These are phyloP conservation scores for Neckera pumila DNA, from an alignment of 225 moss, liverwort and hornwort genomes.

Conservation along the genomic window DNA sequence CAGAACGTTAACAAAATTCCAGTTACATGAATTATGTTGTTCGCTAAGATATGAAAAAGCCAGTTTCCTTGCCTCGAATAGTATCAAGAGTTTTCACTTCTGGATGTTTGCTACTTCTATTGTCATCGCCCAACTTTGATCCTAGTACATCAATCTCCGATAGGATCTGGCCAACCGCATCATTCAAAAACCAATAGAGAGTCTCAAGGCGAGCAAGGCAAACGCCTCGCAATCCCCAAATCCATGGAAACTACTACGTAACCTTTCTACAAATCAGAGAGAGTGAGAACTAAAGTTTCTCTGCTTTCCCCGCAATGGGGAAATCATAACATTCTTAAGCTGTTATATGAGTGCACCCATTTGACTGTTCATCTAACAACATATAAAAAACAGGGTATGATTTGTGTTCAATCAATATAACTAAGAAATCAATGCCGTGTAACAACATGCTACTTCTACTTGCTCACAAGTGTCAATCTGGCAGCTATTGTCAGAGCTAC, in stretches of 20 bases:
- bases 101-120: not conserved
- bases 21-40: not conserved
- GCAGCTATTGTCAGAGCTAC: not conserved
- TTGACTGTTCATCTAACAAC: not conserved
- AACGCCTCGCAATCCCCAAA: not conserved
- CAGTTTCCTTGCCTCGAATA: slow-evolving; percentile 9
- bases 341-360: not conserved
- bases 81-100: slow-evolving; percentile 18
- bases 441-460: not conserved
- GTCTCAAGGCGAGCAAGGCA: not conserved
- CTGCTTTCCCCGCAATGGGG: not conserved
- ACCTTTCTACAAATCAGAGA: not conserved
- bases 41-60: not conserved
- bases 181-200: not conserved
- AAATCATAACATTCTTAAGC: not conserved
- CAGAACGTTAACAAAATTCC: not conserved
- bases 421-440: not conserved
- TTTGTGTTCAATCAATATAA: not conserved
- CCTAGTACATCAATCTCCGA: slow-evolving; percentile 3
- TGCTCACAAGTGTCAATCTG: not conserved
- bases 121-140: slow-evolving; percentile 3
- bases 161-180: not conserved
- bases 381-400: not conserved
- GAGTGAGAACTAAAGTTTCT: not conserved
- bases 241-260: not conserved